These are phyloP conservation scores for Orbilia quercus DNA, from an alignment of 2,329 filamentous ascomycete genomes.

Conservation along the genomic window DNA sequence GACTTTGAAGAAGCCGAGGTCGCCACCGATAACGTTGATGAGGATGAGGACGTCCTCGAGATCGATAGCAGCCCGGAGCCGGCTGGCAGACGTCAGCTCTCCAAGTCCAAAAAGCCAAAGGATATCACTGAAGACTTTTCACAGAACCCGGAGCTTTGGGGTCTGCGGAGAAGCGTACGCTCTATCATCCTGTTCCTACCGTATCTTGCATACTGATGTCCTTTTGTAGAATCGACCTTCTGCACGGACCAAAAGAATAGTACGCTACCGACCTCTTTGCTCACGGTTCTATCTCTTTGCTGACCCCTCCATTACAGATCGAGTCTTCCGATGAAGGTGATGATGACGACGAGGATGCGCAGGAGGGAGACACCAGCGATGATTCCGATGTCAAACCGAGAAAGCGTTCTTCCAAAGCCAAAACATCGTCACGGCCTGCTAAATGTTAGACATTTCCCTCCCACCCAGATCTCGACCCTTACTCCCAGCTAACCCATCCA, in stretches of 20 bases:
- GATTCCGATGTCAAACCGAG: constrained; percentile 46
- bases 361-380: constrained; percentile 34
- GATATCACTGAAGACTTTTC: constrained; percentile 47
- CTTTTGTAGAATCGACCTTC: constrained; percentile 66
- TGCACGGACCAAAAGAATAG: constrained; percentile 64
- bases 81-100: constrained; percentile 29
- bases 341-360: constrained; percentile 59
- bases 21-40: constrained; percentile 72
- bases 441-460: too few relatives aligned
- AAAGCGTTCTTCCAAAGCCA: constrained; percentile 31
- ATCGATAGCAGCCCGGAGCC: constrained; percentile 54
- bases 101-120: constrained; percentile 48
- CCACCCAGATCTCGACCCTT: too few relatives aligned
- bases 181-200: too few relatives aligned
- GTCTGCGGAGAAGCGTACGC: constrained; percentile 88
- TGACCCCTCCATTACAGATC: constrained; percentile 41
- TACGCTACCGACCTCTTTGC: constrained; percentile 33
- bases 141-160: constrained; percentile 91
- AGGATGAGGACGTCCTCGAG: constrained; percentile 85
- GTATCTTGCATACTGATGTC: neutral
- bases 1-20: constrained; percentile 69
- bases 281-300: constrained; percentile 34
- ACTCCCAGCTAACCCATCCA: constrained; percentile 36
- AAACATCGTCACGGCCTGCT: constrained; percentile 20
- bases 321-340: constrained; percentile 58